These are phyloP conservation scores for Cynanchum wilfordii DNA, from an alignment of 257 asterid genomes.

Conservation along the genomic window DNA sequence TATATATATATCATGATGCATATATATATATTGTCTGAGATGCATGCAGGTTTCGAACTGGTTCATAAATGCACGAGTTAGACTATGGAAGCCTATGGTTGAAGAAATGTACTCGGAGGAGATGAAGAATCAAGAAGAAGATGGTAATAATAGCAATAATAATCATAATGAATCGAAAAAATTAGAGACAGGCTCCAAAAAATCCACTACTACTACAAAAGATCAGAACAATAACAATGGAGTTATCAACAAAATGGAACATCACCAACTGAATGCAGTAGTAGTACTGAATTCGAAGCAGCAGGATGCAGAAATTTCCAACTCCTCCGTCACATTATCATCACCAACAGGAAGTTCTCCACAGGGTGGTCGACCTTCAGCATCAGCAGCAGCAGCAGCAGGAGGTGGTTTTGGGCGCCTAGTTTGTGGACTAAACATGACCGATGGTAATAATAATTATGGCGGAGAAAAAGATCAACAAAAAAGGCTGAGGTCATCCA, in stretches of 20 bases:
- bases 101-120: slow-evolving; percentile 81
- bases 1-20: too few relatives aligned
- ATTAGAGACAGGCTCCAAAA: slow-evolving; percentile 9
- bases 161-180: slow-evolving; percentile 9
- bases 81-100: slow-evolving; percentile 86
- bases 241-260: not conserved
- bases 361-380: slow-evolving; percentile 1
- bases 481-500: slow-evolving; percentile 29
- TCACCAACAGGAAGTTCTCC: slow-evolving; percentile 12
- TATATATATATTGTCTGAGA: not conserved
- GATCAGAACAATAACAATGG: slow-evolving; percentile 11
- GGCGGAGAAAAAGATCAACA: slow-evolving; percentile 12
- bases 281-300: slow-evolving; percentile 19
- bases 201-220: slow-evolving; percentile 20
- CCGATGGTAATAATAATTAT: not conserved
- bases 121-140: slow-evolving; percentile 41
- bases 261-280: slow-evolving; percentile 7
- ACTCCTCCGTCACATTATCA: slow-evolving; percentile 22
- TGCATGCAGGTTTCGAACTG: slow-evolving; percentile 73
- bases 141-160: slow-evolving; percentile 1
- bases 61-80: slow-evolving; percentile 82
- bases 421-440: slow-evolving; percentile 30
- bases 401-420: slow-evolving; percentile 5
- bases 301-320: slow-evolving; percentile 20
- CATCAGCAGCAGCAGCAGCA: too few relatives aligned